Evolutionary conservation across 169 alveolate species (phyloP).

Genomic region (Ichthyophthirius multifiliis): DNA sequence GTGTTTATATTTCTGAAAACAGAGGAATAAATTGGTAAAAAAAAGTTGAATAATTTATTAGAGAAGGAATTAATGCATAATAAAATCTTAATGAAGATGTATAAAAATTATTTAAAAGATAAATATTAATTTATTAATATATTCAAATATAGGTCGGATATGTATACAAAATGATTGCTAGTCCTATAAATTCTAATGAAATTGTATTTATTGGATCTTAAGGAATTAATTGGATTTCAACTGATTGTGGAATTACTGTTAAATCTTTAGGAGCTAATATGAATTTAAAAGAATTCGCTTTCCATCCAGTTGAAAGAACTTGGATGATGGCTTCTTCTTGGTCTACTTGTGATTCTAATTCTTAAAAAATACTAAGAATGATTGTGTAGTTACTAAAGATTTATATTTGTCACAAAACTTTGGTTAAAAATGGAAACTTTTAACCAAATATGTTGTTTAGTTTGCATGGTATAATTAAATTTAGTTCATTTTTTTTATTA

Average conservation of each 20-base stretch:
- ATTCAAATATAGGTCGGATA: conserved; percentile 20
- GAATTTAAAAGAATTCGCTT: conserved; percentile 59
- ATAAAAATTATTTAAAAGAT: too few species aligned
- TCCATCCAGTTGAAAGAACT: conserved; percentile 62
- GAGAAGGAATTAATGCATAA: conserved; percentile 22
- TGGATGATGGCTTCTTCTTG: conserved; percentile 70
- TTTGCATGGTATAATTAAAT: conserved; percentile 47
- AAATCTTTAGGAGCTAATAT: conserved; percentile 51
- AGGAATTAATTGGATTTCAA: conserved; percentile 61
- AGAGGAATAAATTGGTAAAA: conserved; percentile 55
- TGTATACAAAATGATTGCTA: conserved; percentile 34
- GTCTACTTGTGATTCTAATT: conserved; percentile 45
- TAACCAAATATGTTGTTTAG: conserved; percentile 57
- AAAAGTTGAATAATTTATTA: conserved; percentile 13
- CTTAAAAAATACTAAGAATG: conserved; percentile 27
- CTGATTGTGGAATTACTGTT: conserved; percentile 68
- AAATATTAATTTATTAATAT: too few species aligned
- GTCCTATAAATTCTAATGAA: conserved; percentile 50
- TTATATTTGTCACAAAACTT: conserved; percentile 52
- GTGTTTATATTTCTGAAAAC: conserved; percentile 48
- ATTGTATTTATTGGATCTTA: conserved; percentile 55
- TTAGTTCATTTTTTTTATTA: background rate
- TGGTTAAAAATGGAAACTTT: conserved; percentile 56
- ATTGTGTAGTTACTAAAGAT: conserved; percentile 58
- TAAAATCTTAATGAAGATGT: conserved; percentile 29